Conservation (phyloP, 176 grass and related monocot species). For the Oryza punctata region DNA sequence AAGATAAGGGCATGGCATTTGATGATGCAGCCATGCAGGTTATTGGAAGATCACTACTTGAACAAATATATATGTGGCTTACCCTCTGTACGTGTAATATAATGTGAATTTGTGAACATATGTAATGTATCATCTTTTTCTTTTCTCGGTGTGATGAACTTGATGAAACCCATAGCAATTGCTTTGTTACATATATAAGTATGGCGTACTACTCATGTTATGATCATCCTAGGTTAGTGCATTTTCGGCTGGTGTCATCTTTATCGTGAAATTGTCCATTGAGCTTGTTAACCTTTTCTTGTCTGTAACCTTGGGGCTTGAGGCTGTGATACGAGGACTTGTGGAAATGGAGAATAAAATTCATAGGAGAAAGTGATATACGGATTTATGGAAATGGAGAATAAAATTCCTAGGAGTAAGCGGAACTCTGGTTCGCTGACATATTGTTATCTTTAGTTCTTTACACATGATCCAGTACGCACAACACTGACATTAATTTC, state of each 20-base stretch:
- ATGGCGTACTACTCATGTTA: no score
- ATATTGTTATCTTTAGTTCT: no score
- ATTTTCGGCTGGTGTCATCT: neutral
- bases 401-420: no score
- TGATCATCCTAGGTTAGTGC: no score
- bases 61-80: neutral
- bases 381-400: no score
- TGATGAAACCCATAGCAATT: neutral
- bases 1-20: neutral
- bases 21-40: neutral
- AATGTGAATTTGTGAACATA: neutral
- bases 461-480: no score
- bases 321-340: no score
- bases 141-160: neutral
- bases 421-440: no score
- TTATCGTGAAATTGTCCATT: neutral
- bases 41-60: neutral
- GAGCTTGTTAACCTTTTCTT: neutral
- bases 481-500: no score
- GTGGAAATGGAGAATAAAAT: no score
- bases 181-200: neutral
- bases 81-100: constrained; percentile 14
- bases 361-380: no score
- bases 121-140: neutral
- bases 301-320: neutral